Evolutionary conservation across 108 stramenopile species (phyloP), one percentile per base, ranked within the genome.

Genomic region (Nitzschia sp.): DNA sequence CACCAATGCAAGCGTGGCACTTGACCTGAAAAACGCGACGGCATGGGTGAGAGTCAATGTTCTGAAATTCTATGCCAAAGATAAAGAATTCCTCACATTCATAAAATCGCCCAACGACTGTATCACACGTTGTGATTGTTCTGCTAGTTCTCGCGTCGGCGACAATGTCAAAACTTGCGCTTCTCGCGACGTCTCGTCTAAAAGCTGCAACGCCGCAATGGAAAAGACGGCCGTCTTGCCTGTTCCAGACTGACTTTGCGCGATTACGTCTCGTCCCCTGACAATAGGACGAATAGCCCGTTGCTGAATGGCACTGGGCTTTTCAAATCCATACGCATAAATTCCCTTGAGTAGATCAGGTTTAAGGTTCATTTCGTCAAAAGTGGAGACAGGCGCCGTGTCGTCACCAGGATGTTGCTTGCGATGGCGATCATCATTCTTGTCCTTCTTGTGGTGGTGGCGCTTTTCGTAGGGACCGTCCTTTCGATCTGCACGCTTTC

Each of bases 221-320:
- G 89, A 93, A 78, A 99, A 99, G 36, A 98, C 97, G 5, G 96
- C 98, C 15, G 97, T 98, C 72, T 98, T 97, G 9, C 93, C 93
- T 3, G 99, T 99, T 24, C 99, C 99, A 25, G 86, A 85, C 80
- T 99, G 98, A 29, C 81, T 81, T 81, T 99, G 99, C 3, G 99
- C 99, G 72, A 99, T 98, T 13, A 98, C 87, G 76, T 99, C 98
- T 18, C 97, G 74, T 3, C 99, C 99, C 23, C 83, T 67, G 0
- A 98, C 77, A 64, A 98, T 98, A 54, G 99, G 99, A 54, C 89
- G 79, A 75, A 99, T 97, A 19, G 99, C 99, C 11, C 99, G 88
- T 68, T 99, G 98, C 75, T 99, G 99, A 77, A 99, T 98, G 23
- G 99, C 99, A 24, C 90, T 92, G 2, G 99, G 99, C 59, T 89